Conservation (phyloP, 2,329 filamentous ascomycete species). For the Pyricularia sp. region DNA sequence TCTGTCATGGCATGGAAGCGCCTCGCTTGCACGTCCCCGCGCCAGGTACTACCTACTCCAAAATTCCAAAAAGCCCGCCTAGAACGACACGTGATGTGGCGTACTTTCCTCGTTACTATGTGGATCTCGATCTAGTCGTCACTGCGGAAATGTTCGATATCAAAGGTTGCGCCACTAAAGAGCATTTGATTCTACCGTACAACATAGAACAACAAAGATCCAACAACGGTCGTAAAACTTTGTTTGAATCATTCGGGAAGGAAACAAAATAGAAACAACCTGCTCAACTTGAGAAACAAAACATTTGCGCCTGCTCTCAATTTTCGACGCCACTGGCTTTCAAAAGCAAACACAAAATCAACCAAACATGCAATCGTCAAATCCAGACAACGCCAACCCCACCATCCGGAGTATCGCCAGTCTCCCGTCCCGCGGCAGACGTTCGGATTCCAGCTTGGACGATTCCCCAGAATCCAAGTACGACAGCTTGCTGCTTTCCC, state of each 20-base stretch:
- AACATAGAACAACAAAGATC: not conserved
- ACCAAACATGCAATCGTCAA: conserved; percentile 25
- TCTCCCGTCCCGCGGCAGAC: conserved; percentile 65
- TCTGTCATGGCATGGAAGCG: not conserved
- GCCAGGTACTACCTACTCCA: not conserved
- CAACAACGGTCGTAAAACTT: not conserved
- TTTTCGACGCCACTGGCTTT: not conserved
- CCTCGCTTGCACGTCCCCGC: not conserved
- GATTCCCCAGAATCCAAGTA: conserved; percentile 33
- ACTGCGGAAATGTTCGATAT: not conserved
- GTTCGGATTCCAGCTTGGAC: not conserved
- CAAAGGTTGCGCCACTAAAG: not conserved
- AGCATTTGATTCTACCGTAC: not conserved
- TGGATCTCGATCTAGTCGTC: not conserved
- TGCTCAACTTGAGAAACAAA: not conserved
- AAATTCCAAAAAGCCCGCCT: not conserved
- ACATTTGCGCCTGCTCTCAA: not conserved
- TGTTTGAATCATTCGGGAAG: not conserved
- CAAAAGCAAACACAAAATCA: not conserved
- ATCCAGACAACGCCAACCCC: conserved; percentile 75
- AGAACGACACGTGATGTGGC: not conserved
- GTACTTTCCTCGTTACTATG: not conserved
- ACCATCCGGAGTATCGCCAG: conserved; percentile 84
- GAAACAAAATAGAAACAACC: not conserved
- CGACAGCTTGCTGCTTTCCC: conserved; percentile 34